Base-by-base conservation (phyloP, 1,139 yeast genomes). In the Protomyces gravidus region DNA sequence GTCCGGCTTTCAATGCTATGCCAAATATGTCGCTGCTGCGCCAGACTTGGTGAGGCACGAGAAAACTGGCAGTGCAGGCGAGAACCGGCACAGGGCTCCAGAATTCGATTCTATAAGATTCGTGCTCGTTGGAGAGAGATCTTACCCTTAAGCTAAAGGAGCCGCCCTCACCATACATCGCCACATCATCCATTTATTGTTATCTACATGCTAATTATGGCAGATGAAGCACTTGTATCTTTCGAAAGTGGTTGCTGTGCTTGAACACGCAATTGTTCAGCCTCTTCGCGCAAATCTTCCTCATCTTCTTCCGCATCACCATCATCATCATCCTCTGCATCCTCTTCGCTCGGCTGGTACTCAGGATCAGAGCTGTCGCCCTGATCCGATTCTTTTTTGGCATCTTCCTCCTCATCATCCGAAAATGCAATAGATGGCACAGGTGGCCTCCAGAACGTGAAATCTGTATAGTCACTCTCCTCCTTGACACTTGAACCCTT, bases 391-490 rank as follows among this genome's bases (percentile, higher is more conserved):
- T 50, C 62, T 25, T 60, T 62, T 15, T 62, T 65, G 5, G 27
- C 32, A 33, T 67, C 68, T 32, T 67, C 70, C 42, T 68, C 70
- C 11, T 69, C 72, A 15, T 74, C 77, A 45, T 71, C 78, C 61
- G 83, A 73, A 60, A 83, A 86, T 60, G 81, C 78, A 55, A 90
- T 69, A 64, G 84, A 83, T 6, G 81, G 74, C 36, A 90, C 71
- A 0, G 95, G 92, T 58, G 85, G 92, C 64, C 95, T 76, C 99
- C 99, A 92, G 70, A 81, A 92, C 68, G 88, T 89, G 28, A 87
- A 86, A 72, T 92, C 98, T 6, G 89, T 86, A 69, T 76, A 90
- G 64, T 81, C 81, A 64, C 85, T 89, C 64, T 84, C 86, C 27
- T 62, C 57, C 30, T 65, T 64, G 5, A 65, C 64, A 50, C 68